phyloP scores from a whole-genome alignment of 2,329 filamentous ascomycete genomes.

The Alternaria brassicicola region DNA sequence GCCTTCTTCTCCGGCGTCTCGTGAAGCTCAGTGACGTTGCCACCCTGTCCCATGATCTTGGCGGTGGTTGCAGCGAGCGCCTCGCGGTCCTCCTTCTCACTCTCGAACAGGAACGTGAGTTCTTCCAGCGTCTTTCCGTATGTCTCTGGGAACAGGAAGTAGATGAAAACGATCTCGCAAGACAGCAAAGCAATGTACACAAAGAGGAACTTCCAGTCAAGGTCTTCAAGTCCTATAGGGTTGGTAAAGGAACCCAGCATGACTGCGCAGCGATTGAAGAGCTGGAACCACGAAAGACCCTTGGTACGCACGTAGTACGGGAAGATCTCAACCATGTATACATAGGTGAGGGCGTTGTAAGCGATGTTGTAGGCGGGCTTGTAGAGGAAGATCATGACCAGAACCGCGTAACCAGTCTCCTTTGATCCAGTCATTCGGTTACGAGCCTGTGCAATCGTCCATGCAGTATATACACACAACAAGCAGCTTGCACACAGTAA shows the following conservation, averaged over 20 bases:
- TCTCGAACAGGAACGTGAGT: slow-evolving; percentile 43
- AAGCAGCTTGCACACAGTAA: slow-evolving; percentile 51
- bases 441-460: slow-evolving; percentile 56
- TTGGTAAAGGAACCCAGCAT: slow-evolving; percentile 67
- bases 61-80: slow-evolving; percentile 27
- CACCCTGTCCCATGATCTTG: slow-evolving; percentile 29
- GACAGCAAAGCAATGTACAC: slow-evolving; percentile 58
- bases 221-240: slow-evolving; percentile 65
- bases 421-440: slow-evolving; percentile 52
- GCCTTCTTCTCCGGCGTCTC: slow-evolving; percentile 37
- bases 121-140: slow-evolving; percentile 45
- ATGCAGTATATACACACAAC: slow-evolving; percentile 43
- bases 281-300: slow-evolving; percentile 63
- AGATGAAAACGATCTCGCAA: slow-evolving; percentile 45
- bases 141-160: slow-evolving; percentile 45
- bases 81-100: slow-evolving; percentile 32
- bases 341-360: slow-evolving; percentile 64
- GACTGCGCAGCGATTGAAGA: slow-evolving; percentile 65
- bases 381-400: slow-evolving; percentile 61
- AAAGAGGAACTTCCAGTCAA: slow-evolving; percentile 67
- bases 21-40: slow-evolving; percentile 28
- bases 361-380: slow-evolving; percentile 61
- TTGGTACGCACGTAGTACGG: slow-evolving; percentile 59
- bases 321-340: slow-evolving; percentile 59
- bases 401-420: slow-evolving; percentile 51